A percentile compares a stretch with the other conserved stretches of the same genome.
Evolutionary conservation across 352 stramenopile genomes (phyloP).

Genomic region (Globisporangium viniferum): DNA sequence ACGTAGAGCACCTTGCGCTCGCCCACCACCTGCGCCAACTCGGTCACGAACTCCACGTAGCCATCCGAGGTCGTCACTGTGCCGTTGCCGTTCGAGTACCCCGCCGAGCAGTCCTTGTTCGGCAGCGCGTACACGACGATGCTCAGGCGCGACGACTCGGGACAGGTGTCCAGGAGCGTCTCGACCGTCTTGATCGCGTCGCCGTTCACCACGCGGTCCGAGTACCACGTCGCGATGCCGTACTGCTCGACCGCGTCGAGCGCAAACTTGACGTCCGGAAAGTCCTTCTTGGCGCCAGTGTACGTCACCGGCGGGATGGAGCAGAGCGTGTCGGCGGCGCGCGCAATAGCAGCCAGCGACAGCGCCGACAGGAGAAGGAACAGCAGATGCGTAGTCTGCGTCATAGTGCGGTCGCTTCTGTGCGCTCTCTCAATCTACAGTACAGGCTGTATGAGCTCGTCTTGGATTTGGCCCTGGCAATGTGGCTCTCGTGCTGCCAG

Average conservation of each 20-base stretch:
- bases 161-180: conserved; percentile 33
- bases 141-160: conserved; percentile 39
- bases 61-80: conserved; percentile 29
- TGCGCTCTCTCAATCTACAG: too few relatives aligned
- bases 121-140: conserved; percentile 67
- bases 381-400: too few relatives aligned
- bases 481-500: too few relatives aligned
- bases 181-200: conserved; percentile 29
- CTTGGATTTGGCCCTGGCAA: too few relatives aligned
- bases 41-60: conserved; percentile 50
- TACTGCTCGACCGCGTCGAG: conserved; percentile 40
- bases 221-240: conserved; percentile 66
- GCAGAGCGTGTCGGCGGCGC: conserved; percentile 33
- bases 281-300: conserved; percentile 24
- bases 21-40: conserved; percentile 39
- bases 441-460: too few relatives aligned
- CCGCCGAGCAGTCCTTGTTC: conserved; percentile 69
- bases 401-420: too few relatives aligned
- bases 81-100: conserved; percentile 37
- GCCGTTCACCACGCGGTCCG: conserved; percentile 38
- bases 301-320: conserved; percentile 37
- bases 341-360: background rate
- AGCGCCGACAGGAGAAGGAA: background rate
- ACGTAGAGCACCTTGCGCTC: conserved; percentile 63
- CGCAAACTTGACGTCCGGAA: conserved; percentile 31